Conservation (phyloP, 495 filamentous ascomycete genomes). For the Neurospora tetraspora region DNA sequence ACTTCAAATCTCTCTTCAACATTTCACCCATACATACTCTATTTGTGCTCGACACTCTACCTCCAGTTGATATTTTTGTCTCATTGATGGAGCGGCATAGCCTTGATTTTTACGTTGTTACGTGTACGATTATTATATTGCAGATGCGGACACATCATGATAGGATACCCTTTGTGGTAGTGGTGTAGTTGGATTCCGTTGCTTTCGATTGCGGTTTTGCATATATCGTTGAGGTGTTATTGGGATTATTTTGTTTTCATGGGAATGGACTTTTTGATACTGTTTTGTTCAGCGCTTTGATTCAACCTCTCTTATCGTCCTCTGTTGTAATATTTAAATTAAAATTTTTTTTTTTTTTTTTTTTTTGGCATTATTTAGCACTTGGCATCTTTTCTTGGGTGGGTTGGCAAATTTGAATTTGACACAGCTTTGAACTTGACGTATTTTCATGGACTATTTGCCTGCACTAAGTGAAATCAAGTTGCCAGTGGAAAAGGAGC, state of each 20-base stretch:
- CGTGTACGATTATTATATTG: background rate
- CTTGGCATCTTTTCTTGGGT: background rate
- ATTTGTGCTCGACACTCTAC: background rate
- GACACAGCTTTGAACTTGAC: background rate
- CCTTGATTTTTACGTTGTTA: background rate
- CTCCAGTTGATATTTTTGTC: background rate
- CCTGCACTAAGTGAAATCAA: background rate
- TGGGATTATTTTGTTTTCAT: background rate
- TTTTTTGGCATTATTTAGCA: background rate
- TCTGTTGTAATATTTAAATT: background rate
- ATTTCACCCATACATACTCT: background rate
- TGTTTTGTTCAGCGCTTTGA: background rate
- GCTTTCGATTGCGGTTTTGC: background rate
- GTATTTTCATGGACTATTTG: background rate
- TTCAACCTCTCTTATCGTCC: background rate
- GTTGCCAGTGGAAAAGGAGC: too few species aligned
- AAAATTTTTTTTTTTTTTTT: background rate
- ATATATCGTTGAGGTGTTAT: background rate
- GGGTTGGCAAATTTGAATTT: background rate
- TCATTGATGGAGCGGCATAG: background rate
- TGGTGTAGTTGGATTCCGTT: background rate
- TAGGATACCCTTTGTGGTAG: background rate
- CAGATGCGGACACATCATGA: background rate
- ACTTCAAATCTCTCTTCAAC: background rate
- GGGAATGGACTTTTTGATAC: background rate